Percentiles rank a stretch among this genome's conserved stretches.
These are phyloP conservation scores for Ogataea paraovalis DNA, from an alignment of 805 yeast genomes.

Conservation along the genomic window DNA sequence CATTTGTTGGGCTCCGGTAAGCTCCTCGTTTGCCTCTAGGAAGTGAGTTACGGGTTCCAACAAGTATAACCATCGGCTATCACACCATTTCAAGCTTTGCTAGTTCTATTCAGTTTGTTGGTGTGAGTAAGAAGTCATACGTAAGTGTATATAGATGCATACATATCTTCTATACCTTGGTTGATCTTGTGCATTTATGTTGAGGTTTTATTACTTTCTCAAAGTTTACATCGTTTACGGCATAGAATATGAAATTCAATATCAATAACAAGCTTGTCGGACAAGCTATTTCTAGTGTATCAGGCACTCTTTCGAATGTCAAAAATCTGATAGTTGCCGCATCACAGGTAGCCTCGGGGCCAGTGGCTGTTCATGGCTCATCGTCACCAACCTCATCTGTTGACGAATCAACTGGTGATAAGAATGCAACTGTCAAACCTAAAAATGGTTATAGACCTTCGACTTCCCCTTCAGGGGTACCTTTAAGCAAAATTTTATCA, in stretches of 20 bases:
- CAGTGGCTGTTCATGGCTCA: neutral
- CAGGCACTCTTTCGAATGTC: neutral
- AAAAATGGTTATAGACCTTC: conserved; percentile 40
- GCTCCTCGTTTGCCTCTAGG: no score
- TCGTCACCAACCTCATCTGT: neutral
- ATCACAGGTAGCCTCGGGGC: neutral
- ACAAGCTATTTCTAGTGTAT: neutral
- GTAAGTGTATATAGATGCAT: no score
- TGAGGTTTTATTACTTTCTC: no score
- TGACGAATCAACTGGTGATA: no score
- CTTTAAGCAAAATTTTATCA: conserved; percentile 49
- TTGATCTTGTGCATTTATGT: no score
- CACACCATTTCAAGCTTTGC: no score
- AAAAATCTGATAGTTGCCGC: neutral
- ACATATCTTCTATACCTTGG: no score
- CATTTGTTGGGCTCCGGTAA: no score
- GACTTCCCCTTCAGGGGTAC: conserved; percentile 67
- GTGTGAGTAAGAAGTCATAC: no score
- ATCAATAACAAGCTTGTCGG: neutral
- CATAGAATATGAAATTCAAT: neutral
- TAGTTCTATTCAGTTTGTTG: no score
- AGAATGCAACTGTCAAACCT: neutral
- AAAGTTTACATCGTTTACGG: neutral
- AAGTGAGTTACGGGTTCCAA: no score
- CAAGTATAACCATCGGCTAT: no score